Evolutionary conservation across 2,329 filamentous ascomycete species (phyloP).

Genomic region (Pseudofabraea citricarpa): DNA sequence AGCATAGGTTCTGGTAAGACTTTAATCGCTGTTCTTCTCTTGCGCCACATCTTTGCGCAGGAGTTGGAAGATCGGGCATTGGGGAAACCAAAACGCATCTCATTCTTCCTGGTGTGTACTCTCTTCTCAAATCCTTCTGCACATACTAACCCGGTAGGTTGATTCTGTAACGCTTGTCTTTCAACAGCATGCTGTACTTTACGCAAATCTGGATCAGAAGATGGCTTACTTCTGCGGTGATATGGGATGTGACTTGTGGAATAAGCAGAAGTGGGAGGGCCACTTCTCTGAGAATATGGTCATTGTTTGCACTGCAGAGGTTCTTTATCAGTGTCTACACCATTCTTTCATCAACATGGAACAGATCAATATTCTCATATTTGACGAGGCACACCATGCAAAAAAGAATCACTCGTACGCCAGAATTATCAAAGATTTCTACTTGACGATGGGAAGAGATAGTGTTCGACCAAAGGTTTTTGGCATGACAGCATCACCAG

Average conservation of each 20-base stretch:
- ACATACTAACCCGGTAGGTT: conserved; percentile 42
- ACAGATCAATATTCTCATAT: conserved; percentile 84
- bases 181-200: conserved; percentile 81
- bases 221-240: conserved; percentile 72
- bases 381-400: conserved; percentile 94
- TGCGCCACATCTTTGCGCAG: conserved; percentile 69
- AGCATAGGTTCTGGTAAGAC: conserved; percentile 89
- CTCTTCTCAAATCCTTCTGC: background rate
- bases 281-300: conserved; percentile 66
- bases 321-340: conserved; percentile 72
- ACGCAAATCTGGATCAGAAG: conserved; percentile 72
- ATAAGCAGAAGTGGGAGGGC: conserved; percentile 52
- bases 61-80: conserved; percentile 67
- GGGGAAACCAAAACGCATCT: conserved; percentile 56
- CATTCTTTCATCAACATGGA: conserved; percentile 76
- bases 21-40: conserved; percentile 83
- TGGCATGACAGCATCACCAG: conserved; percentile 95
- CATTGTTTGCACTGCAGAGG: conserved; percentile 87
- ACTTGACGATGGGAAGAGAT: conserved; percentile 44
- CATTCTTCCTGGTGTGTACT: conserved; percentile 74
- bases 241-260: conserved; percentile 58
- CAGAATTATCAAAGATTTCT: conserved; percentile 84
- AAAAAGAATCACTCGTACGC: conserved; percentile 94
- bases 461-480: conserved; percentile 69
- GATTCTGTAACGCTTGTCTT: conserved; percentile 87